Base-by-base conservation (phyloP, 169 alveolate genomes). In the Plasmodium yoelii region DNA sequence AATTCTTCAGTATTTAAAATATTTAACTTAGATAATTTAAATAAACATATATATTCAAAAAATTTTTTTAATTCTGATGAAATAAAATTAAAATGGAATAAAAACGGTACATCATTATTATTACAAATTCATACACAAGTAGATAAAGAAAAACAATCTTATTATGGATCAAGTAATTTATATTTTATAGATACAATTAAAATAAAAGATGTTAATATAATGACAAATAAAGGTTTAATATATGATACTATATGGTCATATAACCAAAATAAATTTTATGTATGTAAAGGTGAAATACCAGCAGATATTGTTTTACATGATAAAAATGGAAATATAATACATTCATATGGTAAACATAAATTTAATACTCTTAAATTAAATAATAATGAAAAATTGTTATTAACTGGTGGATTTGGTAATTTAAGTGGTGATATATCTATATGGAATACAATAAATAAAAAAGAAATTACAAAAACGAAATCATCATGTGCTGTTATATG, bases 331-430 rank as follows among this genome's bases (percentile, higher is more conserved):
- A 71, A 73, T 55, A 87, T 92, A 51, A 44, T 86, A 5, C 63
- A 90, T 80, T 88, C 94, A 1, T 94, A 80, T 71, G 97, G 98
- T 8, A 92, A 94, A 68, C 74, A 93, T 75, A 95, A 95, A 87
- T 77, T 95, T 67, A 97, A 97, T 87, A 92, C 97, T 1, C 93
- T 96, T 28, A 88, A 93, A 67, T 70, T 94, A 44, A 92, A 87
- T 84, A 95, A 96, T 18, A 92, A 93, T 53, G 95, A 93, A 57
- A 77, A 96, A 68, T 73, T 95, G 24, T 84, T 95, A 7, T 67
- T 96, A 22, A 87, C 96, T 15, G 98, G 96, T 34, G 99, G 99
- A 6, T 97, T 97, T 88, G 99, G 99, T 12, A 97, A 97, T 75
- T 69, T 95, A 67, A 93, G 96, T 71, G 99, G 99, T 42, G 98